Conservation (phyloP, 2,329 filamentous ascomycete species). For the Pyrenophora tritici-repentis region DNA sequence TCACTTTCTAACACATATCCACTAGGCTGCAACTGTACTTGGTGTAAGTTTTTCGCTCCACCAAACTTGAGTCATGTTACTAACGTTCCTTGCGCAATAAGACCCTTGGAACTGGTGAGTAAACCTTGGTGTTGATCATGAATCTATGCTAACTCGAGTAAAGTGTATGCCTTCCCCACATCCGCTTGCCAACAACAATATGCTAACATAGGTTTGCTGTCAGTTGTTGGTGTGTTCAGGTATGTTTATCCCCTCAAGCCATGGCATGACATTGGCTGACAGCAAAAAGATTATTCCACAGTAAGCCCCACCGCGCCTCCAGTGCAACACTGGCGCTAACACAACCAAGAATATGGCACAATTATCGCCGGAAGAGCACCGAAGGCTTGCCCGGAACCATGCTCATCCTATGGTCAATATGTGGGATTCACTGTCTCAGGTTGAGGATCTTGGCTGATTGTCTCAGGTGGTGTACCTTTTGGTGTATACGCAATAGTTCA, state of each 20-base stretch:
- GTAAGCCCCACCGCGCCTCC: conserved; percentile 31
- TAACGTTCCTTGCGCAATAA: conserved; percentile 28
- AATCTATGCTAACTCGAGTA: conserved; percentile 18
- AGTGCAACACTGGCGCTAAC: conserved; percentile 14
- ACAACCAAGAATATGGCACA: conserved; percentile 60
- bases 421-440: conserved; percentile 36
- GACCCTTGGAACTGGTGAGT: conserved; percentile 48
- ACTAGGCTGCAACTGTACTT: conserved; percentile 47
- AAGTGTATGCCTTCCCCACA: conserved; percentile 26
- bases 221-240: conserved; percentile 52
- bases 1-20: conserved; percentile 25
- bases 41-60: conserved; percentile 36
- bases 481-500: conserved; percentile 59
- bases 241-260: conserved; percentile 18
- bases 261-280: conserved; percentile 18
- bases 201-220: conserved; percentile 20
- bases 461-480: conserved; percentile 52
- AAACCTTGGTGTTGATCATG: neutral
- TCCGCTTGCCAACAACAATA: neutral
- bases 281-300: conserved; percentile 40
- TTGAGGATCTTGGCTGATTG: conserved; percentile 1
- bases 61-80: conserved; percentile 9
- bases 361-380: conserved; percentile 64
- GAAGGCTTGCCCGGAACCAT: conserved; percentile 64
- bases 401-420: conserved; percentile 68